A percentile compares a stretch with the other conserved stretches of the same genome.
These are phyloP conservation scores for Protomyces pachydermus DNA, from an alignment of 1,139 yeast genomes.

Conservation along the genomic window DNA sequence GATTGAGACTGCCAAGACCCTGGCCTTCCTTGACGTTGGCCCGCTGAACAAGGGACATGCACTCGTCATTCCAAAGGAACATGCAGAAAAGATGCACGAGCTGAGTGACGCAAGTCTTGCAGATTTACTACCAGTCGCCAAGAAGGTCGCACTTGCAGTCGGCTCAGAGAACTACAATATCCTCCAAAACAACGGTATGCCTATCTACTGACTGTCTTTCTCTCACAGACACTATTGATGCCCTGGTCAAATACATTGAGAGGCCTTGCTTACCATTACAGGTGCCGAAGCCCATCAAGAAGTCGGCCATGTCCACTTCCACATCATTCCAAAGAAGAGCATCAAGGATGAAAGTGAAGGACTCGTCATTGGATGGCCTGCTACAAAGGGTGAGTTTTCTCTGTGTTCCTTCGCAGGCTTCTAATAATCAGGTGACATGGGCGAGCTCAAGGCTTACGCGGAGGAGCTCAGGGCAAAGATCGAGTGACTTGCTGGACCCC, in stretches of 20 bases:
- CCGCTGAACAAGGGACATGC: conserved; percentile 89
- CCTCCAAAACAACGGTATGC: conserved; percentile 43
- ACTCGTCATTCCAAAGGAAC: conserved; percentile 72
- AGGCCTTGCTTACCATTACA: conserved; percentile 40
- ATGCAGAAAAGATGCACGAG: conserved; percentile 86
- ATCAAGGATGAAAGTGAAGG: conserved; percentile 58
- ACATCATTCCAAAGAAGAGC: conserved; percentile 72
- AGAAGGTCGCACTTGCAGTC: conserved; percentile 68
- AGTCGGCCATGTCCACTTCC: conserved; percentile 95
- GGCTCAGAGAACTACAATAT: conserved; percentile 78
- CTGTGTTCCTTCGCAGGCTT: background rate
- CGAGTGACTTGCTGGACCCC: background rate
- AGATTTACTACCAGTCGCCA: conserved; percentile 81
- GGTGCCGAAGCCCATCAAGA: conserved; percentile 87
- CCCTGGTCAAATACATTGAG: too few species aligned
- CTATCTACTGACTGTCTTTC: background rate
- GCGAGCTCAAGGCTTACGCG: conserved; percentile 15
- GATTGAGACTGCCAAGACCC: conserved; percentile 63
- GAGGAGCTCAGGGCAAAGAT: conserved; percentile 23
- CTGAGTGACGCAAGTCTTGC: conserved; percentile 83
- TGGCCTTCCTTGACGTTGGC: conserved; percentile 85
- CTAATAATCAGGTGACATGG: conserved; percentile 7
- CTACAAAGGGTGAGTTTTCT: conserved; percentile 52
- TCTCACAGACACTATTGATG: too few species aligned
- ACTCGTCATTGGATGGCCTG: conserved; percentile 86